Base-by-base conservation (phyloP, 257 asterid species). In the Penstemon davidsonii region DNA sequence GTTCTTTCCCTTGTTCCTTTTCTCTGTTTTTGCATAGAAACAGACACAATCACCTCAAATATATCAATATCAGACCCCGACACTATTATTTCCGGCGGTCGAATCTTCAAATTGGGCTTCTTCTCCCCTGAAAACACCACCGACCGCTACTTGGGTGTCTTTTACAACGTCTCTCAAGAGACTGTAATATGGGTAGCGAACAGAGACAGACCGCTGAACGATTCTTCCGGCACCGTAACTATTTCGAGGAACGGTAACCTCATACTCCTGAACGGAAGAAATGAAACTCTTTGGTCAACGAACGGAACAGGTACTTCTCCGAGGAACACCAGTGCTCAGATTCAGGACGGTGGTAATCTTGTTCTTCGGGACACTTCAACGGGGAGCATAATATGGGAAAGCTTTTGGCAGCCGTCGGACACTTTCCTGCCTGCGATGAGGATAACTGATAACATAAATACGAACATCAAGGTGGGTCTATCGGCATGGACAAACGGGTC, bases 341-440 rank as follows among this genome's bases (percentile, higher is more conserved):
- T 82, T 38, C 71, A 8, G 45, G 76, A 76, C 82, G 60, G 69
- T 7, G 88, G 88, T 8, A 83, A 83, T 15, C 84, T 83, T 19
- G 8, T 73, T 5, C 77, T 83, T 3, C 51, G 56, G 3, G 79
- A 83, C 3, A 40, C 9, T 6, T 47, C 67, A 2, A 75, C 80
- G 2, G 84, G 79, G 7, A 15, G 1, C 7, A 10, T 15, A 0
- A 0, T 83, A 6, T 86, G 92, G 87, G 84, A 83, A 38, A 62
- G 83, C 12, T 86, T 86, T 45, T 69, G 73, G 3, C 67, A 71
- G 1, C 87, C 89, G 4, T 64, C 86, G 0, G 1, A 76, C 50
- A 71, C 66, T 47, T 75, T 78, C 74, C 7, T 81, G 12, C 85
- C 89, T 7, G 59, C 66, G 1, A 63, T 77, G 84, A 73, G 46